phyloP scores from a whole-genome alignment of 345 rosid species.

The Hevea brasiliensis region DNA sequence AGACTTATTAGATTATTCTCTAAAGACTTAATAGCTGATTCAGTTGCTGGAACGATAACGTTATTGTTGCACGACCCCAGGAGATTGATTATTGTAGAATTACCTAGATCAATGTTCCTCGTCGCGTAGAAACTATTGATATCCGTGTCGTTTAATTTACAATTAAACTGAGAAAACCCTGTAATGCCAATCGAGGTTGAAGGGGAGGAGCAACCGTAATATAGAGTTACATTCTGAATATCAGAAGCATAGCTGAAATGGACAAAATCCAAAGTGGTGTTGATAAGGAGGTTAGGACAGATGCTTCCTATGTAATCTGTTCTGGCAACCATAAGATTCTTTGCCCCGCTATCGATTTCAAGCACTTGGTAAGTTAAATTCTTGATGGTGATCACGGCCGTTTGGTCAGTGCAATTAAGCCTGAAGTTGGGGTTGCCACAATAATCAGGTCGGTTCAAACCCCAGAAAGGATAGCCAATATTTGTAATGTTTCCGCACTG shows the following conservation, averaged over 20 bases:
- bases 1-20: fast-evolving
- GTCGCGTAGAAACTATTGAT: constrained; percentile 7
- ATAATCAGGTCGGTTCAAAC: constrained; percentile 11
- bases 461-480: constrained; percentile 41
- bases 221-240: constrained; percentile 21
- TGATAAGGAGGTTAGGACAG: constrained; percentile 16
- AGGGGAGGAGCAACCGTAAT: constrained; percentile 20
- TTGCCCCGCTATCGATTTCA: background rate
- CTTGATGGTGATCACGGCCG: constrained; percentile 29
- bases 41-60: constrained; percentile 20
- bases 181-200: too few relatives aligned
- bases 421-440: constrained; percentile 36
- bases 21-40: background rate
- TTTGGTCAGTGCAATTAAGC: constrained; percentile 22
- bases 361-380: constrained; percentile 30
- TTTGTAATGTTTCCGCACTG: constrained; percentile 25
- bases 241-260: background rate
- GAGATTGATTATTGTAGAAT: fast-evolving
- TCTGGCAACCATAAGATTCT: constrained; percentile 27
- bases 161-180: background rate
- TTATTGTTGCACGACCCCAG: background rate
- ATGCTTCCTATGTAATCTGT: constrained; percentile 13
- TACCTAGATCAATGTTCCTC: background rate
- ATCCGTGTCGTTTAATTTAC: too few relatives aligned
- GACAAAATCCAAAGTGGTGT: background rate